Conservation (phyloP, 139 green algal genomes). For the Chlamydomonas sp. region DNA sequence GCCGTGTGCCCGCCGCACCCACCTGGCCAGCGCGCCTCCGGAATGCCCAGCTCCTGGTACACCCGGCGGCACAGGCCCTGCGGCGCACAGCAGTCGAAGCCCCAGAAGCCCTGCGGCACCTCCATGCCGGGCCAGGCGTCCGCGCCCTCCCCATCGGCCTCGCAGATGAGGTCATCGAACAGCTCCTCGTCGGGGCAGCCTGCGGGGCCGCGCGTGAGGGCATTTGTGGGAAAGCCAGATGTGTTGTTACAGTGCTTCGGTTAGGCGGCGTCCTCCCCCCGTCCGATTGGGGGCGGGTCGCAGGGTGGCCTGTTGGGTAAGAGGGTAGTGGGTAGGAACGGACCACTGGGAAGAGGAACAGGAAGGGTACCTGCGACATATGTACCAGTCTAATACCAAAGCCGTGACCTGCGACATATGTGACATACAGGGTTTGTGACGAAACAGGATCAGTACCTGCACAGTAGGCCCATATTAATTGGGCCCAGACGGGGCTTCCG, state of each 20-base stretch:
- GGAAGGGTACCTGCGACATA: no score
- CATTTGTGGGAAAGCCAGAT: no score
- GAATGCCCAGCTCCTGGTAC: conserved; percentile 50
- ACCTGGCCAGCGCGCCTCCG: conserved; percentile 42
- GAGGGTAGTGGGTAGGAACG: background rate
- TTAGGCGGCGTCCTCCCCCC: no score
- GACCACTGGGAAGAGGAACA: no score
- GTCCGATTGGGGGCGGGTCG: no score
- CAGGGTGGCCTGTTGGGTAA: background rate
- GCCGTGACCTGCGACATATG: no score
- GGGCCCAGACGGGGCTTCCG: no score
- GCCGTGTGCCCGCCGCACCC: background rate
- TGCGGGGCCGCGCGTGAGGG: background rate
- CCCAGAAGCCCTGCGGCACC: conserved; percentile 70
- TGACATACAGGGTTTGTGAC: no score
- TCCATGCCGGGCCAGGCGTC: conserved; percentile 9
- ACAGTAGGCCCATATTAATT: no score
- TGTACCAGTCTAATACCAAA: no score
- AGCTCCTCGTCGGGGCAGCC: conserved; percentile 48
- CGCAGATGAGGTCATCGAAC: conserved; percentile 51
- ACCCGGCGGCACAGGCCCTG: conserved; percentile 60
- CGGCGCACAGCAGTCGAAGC: conserved; percentile 64
- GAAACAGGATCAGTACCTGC: no score
- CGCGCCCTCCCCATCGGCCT: conserved; percentile 1
- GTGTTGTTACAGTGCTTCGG: background rate